Evolutionary conservation across 768 basidiomycete species (phyloP), one percentile per base, ranked within the genome.

Genomic region (Daedaleopsis nitida): DNA sequence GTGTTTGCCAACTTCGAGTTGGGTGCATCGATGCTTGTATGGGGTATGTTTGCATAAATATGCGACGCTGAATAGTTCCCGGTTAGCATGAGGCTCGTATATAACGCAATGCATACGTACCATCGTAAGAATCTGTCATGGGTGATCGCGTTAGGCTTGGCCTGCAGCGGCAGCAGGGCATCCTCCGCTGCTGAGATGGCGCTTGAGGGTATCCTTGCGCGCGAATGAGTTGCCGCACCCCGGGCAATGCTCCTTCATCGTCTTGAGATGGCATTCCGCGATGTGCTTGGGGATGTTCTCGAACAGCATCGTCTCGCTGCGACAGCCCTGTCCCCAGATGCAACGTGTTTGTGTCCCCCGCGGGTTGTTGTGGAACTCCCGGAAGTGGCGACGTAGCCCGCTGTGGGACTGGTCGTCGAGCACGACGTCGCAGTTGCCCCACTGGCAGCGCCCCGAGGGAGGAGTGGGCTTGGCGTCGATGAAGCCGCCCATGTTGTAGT

Each of bases 241-340:
- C 10, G 23, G 6, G 56, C 66, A 67, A 2, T 8, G 13, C n/a
- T 51, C 16, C 16, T 37, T 37, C 55, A 64, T 67, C 16, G 58
- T 49, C 51, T 56, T 58, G n/a, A 62, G 17, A 55, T 67, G 66
- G 23, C 55, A 61, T 27, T 60, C 58, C 17, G 66, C 63, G 52
- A 67, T 57, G 49, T 67, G 66, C 49, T 67, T 67, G 14, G 60
- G 54, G 3, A 67, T 42, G 51, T 61, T 66, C 49, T 66, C 62
- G 51, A 57, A 64, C 16, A 61, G 60, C 62, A 66, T 66, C 27
- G 50, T 24, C 24, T 62, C 58, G 47, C 58, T 27, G 24, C 43
- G 37, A 44, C 65, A 66, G 7, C 16, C n/a, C 12, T 14, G 21
- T 11, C 62, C 59, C 65, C 65, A 66, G 9, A 5, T 23, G 60